These are phyloP conservation scores for Coemansia sp. DNA, from an alignment of 192 early-diverging fungal species.

Conservation along the genomic window DNA sequence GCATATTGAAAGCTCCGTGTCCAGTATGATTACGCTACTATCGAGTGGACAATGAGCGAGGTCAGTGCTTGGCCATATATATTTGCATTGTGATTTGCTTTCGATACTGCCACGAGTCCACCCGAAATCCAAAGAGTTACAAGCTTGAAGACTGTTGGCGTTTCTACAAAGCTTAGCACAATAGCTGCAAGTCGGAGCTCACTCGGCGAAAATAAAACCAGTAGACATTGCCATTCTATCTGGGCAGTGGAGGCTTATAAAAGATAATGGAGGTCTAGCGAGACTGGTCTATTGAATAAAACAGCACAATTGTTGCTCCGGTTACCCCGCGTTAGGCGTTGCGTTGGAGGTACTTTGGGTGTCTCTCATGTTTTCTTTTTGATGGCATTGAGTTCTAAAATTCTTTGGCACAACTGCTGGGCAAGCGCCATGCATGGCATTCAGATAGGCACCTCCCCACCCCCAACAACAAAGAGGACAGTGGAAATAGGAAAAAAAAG, in stretches of 20 bases:
- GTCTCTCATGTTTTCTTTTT: background rate
- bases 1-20: background rate
- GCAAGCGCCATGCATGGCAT: conserved; percentile 10
- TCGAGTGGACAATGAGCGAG: background rate
- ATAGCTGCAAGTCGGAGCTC: background rate
- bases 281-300: background rate
- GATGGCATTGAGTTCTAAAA: background rate
- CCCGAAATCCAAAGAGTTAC: background rate
- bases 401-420: conserved; percentile 3
- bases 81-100: background rate
- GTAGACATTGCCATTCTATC: background rate
- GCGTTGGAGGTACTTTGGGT: background rate
- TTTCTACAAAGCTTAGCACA: background rate
- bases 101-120: background rate
- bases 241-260: background rate
- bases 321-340: conserved; percentile 5
- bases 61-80: background rate
- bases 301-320: background rate
- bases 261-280: background rate
- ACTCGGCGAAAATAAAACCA: background rate
- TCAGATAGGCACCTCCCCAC: background rate
- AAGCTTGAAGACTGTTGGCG: background rate
- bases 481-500: background rate
- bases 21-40: background rate
- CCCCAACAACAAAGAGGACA: background rate